Evolutionary conservation across 169 alveolate species (phyloP), one percentile per base, ranked within the genome.

Genomic region (Plasmodium relictum): DNA sequence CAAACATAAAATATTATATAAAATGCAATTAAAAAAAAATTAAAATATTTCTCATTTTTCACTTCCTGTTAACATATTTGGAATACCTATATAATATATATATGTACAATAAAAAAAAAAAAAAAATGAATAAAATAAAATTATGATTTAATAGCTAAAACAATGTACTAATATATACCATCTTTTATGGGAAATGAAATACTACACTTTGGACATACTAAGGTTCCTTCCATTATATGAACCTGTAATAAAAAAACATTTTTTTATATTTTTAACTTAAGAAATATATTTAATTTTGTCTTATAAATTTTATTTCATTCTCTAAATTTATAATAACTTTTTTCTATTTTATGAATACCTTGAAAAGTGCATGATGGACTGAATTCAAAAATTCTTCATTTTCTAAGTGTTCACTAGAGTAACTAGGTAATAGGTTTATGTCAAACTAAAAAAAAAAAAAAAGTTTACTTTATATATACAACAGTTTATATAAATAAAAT

Each of bases 221-320:
- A 88, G 16, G 92, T 76, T 22, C 93, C 96, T 85, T 94, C 95
- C 72, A 90, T 48, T 56, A 94, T 88, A 87, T 94, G 95, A 69
- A 80, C 85, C 96, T 94, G 85, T 73, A 83, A 72, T 22, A 73
- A 42, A 10, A 31, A 41, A 26, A 12, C 18, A 44, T 70, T 70
- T 44, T 70, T 70, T 69, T 42, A 7, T 22, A 9, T 69, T 26
- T 8, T 54, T 10, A 6, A n/a, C 48, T 41, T 24, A 18, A 14
- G 16, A 14, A 16, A 31, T 22, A 7, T 4, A 42, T 39, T 68
- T 20, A 1, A 42, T 39, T 68, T 20, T 50, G 0, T 20, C 39
- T 68, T 24, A 68, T 42, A 31, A 2, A 3, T 31, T 31, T 31
- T 31, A 31, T 31, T 31, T 31, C 1, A 31, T 9, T 54, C 6